Evolutionary conservation across 768 basidiomycete genomes (phyloP), one percentile per base, ranked within the genome.

Genomic region (Exidia glandulosa): DNA sequence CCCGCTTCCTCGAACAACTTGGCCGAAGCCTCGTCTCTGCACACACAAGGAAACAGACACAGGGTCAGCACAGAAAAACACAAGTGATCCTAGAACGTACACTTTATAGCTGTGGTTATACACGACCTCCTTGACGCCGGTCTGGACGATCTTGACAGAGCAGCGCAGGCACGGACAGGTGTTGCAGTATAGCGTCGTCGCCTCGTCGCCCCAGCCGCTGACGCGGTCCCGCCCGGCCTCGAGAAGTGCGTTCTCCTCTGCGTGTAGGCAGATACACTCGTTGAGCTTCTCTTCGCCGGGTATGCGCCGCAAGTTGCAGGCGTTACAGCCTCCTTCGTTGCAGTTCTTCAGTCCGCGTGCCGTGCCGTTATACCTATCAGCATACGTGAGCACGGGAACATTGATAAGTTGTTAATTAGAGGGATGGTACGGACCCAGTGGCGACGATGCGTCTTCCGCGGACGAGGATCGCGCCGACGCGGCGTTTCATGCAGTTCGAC

Each of bases 121-220:
- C 3, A 98, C 90, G 3, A 99, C 95, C 60, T 85, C 86, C 61
- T 81, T 85, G 23, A 98, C 87, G 0, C 94, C 95, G 25, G 86
- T 88, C 68, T 99, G 95, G 30, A 97, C 94, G 64, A 98, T 97
- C 71, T 98, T 98, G 73, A 97, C 85, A 0, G 94, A 92, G 69
- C 96, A 99, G 64, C 82, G 85, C n/a, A 98, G 76, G 70, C 96
- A 99, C 0, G 96, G 96, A 66, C 96, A 99, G n/a, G 96, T 99
- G 68, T 99, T 99, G 80, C 96, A 99, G 70, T 98, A 99, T 14
- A 99, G 69, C n/a, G 90, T 88, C 2, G 90, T 82, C 56, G 85
- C 83, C 57, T 76, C 73, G 54, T 69, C 69, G 2, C 75, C 76
- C 41, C 41, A 45, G 2, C 65, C 68, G 4, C 88, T 89, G n/a